Conservation (phyloP, 208 protist genomes). For the Acanthamoeba healyi region DNA sequence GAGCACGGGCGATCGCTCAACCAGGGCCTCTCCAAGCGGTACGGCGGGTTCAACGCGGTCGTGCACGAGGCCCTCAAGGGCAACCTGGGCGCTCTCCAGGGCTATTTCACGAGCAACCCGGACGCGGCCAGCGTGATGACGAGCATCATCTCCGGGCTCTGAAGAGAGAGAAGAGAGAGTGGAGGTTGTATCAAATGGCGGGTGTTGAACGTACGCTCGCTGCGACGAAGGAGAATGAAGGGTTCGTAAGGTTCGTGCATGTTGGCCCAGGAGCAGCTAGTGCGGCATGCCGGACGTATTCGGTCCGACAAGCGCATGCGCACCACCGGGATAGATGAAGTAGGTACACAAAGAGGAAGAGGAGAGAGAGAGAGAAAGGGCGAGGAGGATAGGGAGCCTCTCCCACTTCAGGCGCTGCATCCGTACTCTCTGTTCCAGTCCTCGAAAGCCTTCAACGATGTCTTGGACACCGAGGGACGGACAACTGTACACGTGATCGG, state of each 20-base stretch:
- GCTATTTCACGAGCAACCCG: slow-evolving; percentile 60
- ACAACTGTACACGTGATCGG: slow-evolving; percentile 22
- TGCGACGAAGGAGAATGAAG: too few relatives aligned
- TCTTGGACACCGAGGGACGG: slow-evolving; percentile 81
- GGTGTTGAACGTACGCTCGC: too few relatives aligned
- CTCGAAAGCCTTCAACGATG: slow-evolving; percentile 81
- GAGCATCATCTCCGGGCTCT: too few relatives aligned
- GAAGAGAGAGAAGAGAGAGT: too few relatives aligned
- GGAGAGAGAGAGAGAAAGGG: neutral
- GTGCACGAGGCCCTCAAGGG: neutral
- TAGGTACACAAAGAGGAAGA: too few relatives aligned
- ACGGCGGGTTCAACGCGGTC: neutral
- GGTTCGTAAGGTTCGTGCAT: too few relatives aligned
- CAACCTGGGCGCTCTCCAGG: neutral
- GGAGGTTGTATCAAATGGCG: too few relatives aligned
- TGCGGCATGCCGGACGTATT: too few relatives aligned
- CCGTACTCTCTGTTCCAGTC: slow-evolving; percentile 83
- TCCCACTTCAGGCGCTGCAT: neutral
- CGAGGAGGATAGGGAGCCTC: neutral
- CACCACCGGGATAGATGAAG: too few relatives aligned
- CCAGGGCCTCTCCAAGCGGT: neutral
- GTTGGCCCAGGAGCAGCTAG: too few relatives aligned
- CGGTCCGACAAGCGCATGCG: too few relatives aligned
- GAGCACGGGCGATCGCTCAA: neutral
- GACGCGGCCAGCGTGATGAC: too few relatives aligned